phyloP scores from a whole-genome alignment of 768 basidiomycete species.

The Lactarius sanguifluus region DNA sequence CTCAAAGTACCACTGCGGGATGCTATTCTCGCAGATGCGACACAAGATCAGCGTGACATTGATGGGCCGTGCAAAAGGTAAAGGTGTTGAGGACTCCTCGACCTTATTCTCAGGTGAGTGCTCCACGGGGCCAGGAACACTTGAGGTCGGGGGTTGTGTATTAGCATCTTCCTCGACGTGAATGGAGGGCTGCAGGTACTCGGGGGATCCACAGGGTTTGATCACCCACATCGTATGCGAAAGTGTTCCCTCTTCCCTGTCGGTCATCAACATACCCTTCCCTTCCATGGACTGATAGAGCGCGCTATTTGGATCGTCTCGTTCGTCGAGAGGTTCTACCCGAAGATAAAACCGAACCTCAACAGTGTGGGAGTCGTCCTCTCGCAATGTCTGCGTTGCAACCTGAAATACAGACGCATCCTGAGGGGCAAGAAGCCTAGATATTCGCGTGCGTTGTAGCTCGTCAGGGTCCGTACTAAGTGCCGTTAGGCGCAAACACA shows the following conservation, averaged over 20 bases:
- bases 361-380: slow-evolving; percentile 92
- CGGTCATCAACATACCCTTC: slow-evolving; percentile 98
- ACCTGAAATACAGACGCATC: slow-evolving; percentile 85
- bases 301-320: slow-evolving; percentile 45
- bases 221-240: slow-evolving; percentile 99
- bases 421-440: slow-evolving; percentile 71
- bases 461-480: slow-evolving; percentile 79
- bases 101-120: slow-evolving; percentile 5
- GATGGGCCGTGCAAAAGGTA: slow-evolving; percentile 77
- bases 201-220: slow-evolving; percentile 73
- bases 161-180: slow-evolving; percentile 49
- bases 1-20: slow-evolving; percentile 99
- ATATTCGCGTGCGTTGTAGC: slow-evolving; percentile 76
- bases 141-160: slow-evolving; percentile 43
- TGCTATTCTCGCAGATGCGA: slow-evolving; percentile 95
- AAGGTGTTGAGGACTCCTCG: slow-evolving; percentile 53
- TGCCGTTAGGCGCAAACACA: slow-evolving; percentile 19
- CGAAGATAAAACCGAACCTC: slow-evolving; percentile 88
- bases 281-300: slow-evolving; percentile 91
- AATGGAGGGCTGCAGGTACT: slow-evolving; percentile 64
- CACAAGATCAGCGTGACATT: slow-evolving; percentile 84
- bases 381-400: slow-evolving; percentile 79
- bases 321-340: slow-evolving; percentile 62
- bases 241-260: slow-evolving; percentile 81
- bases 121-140: slow-evolving; percentile 30